Percentiles rank a stretch among this genome's conserved stretches.
Conservation (phyloP, 352 stramenopile genomes). For the Globisporangium recalcitrans region DNA sequence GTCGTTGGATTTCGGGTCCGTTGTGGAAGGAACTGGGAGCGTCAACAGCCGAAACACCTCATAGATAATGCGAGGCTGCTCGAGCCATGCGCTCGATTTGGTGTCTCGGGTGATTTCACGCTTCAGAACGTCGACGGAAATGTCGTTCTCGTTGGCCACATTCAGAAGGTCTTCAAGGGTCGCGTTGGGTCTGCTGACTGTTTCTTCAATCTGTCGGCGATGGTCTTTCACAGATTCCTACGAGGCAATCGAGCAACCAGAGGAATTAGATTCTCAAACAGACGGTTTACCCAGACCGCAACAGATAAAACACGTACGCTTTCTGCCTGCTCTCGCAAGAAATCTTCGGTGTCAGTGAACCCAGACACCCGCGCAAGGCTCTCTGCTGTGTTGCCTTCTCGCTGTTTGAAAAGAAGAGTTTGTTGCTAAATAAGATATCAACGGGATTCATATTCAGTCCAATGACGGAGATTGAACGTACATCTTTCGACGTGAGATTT, state of each 20-base stretch:
- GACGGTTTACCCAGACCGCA: background rate
- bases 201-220: conserved; percentile 80
- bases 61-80: conserved; percentile 77
- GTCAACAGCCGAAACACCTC: conserved; percentile 77
- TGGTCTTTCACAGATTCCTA: conserved; percentile 85
- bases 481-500: conserved; percentile 68
- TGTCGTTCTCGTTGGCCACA: conserved; percentile 58
- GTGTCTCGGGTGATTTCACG: conserved; percentile 71
- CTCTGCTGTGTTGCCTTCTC: conserved; percentile 75
- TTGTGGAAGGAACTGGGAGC: conserved; percentile 21
- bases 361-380: conserved; percentile 50
- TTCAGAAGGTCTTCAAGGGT: conserved; percentile 58
- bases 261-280: background rate
- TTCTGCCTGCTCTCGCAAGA: conserved; percentile 71
- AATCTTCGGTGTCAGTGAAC: conserved; percentile 72
- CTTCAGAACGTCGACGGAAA: conserved; percentile 72
- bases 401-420: conserved; percentile 19
- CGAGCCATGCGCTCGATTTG: conserved; percentile 64
- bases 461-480: conserved; percentile 22
- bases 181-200: conserved; percentile 47
- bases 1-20: conserved; percentile 40
- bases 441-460: background rate
- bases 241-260: background rate
- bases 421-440: too few relatives aligned
- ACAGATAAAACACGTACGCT: conserved; percentile 41